These are phyloP conservation scores for Diddensiella transvaalensis DNA, from an alignment of 805 yeast species.

Conservation along the genomic window DNA sequence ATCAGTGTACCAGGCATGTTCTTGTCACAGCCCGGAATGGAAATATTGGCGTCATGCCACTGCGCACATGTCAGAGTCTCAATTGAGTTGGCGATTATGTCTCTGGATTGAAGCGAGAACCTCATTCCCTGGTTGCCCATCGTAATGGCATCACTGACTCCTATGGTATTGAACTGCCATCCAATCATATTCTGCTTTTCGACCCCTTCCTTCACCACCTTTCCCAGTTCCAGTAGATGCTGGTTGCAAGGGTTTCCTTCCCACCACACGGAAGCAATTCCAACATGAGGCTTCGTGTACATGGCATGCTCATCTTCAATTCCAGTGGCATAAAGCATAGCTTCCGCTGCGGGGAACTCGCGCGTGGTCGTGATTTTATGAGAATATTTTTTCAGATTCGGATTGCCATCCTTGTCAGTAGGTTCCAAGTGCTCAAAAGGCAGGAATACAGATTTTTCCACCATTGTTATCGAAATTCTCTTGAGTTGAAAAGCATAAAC, in stretches of 20 bases:
- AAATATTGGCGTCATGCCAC: slow-evolving; percentile 89
- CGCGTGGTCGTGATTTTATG: slow-evolving; percentile 13
- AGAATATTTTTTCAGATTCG: slow-evolving; percentile 13
- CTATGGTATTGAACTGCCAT: slow-evolving; percentile 95
- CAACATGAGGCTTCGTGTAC: slow-evolving; percentile 81
- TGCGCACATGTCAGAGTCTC: slow-evolving; percentile 94
- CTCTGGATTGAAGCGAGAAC: slow-evolving; percentile 90
- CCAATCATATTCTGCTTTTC: slow-evolving; percentile 84
- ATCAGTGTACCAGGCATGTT: slow-evolving; percentile 88
- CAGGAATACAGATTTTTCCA: slow-evolving; percentile 4
- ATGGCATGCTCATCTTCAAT: slow-evolving; percentile 52
- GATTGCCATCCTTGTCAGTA: slow-evolving; percentile 5
- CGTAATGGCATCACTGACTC: slow-evolving; percentile 95
- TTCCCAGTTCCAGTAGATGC: slow-evolving; percentile 85
- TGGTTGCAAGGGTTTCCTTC: slow-evolving; percentile 96
- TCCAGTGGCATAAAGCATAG: slow-evolving; percentile 94
- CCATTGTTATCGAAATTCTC: too few relatives aligned
- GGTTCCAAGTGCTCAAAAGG: slow-evolving; percentile 6
- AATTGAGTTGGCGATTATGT: slow-evolving; percentile 92
- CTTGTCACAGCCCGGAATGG: slow-evolving; percentile 92
- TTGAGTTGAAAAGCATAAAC: too few relatives aligned
- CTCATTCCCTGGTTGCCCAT: slow-evolving; percentile 98
- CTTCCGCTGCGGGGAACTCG: slow-evolving; percentile 35
- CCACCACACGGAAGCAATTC: slow-evolving; percentile 98
- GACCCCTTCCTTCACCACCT: slow-evolving; percentile 71